Evolutionary conservation across 2,329 filamentous ascomycete species (phyloP).

Genomic region (Monosporascus sp.): DNA sequence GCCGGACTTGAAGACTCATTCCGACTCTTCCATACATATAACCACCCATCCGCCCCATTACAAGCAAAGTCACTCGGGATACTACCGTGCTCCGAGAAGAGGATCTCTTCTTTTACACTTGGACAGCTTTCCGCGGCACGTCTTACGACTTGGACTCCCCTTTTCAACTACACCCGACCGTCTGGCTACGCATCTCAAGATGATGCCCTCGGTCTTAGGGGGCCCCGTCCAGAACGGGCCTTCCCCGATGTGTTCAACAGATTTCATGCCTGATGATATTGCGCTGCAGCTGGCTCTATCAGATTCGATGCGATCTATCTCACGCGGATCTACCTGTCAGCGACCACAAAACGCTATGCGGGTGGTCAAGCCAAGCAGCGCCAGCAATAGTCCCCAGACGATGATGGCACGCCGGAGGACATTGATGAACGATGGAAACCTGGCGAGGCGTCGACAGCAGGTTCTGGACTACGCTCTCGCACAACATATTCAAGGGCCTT

Average conservation of each 20-base stretch:
- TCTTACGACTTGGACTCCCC: constrained; percentile 1
- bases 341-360: constrained; percentile 49
- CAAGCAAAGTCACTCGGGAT: neutral
- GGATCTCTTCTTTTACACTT: neutral
- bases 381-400: constrained; percentile 63
- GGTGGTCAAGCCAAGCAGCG: constrained; percentile 60
- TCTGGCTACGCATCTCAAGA: constrained; percentile 18
- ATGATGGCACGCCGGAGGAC: constrained; percentile 51
- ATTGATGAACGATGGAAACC: constrained; percentile 45
- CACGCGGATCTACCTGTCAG: constrained; percentile 46
- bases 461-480: constrained; percentile 39
- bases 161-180: constrained; percentile 1
- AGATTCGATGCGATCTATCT: constrained; percentile 42
- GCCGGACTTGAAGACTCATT: neutral
- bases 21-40: constrained; percentile 8
- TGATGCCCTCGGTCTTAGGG: constrained; percentile 32
- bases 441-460: constrained; percentile 43
- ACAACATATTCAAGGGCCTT: constrained; percentile 30
- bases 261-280: constrained; percentile 46
- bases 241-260: constrained; percentile 31
- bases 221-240: constrained; percentile 25
- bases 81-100: neutral
- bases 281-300: constrained; percentile 46
- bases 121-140: neutral
- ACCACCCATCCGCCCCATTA: neutral